These are phyloP conservation scores for Hydnomerulius pinastri DNA, from an alignment of 768 basidiomycete genomes.

Conservation along the genomic window DNA sequence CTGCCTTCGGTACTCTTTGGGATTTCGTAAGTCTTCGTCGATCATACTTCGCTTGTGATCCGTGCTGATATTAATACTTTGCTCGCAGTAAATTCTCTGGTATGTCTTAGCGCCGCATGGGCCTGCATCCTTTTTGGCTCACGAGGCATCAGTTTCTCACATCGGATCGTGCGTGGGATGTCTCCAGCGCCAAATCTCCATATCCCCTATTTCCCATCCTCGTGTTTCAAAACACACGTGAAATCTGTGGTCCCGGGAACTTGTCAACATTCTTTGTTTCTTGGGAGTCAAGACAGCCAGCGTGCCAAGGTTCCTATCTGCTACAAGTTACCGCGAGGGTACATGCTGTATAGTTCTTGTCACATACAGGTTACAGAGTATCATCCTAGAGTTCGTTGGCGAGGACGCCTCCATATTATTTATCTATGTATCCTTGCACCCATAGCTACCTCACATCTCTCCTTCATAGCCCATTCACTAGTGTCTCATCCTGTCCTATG, in stretches of 20 bases:
- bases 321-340: slow-evolving; percentile 4
- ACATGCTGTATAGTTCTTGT: slow-evolving; percentile 10
- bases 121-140: neutral
- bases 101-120: neutral
- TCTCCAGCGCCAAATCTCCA: neutral
- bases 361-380: slow-evolving; percentile 5
- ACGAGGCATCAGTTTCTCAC: slow-evolving; percentile 7
- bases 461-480: neutral
- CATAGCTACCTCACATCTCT: neutral
- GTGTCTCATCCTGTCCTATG: neutral
- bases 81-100: slow-evolving; percentile 22
- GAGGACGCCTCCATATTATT: slow-evolving; percentile 7
- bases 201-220: slow-evolving; percentile 5
- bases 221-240: slow-evolving; percentile 8
- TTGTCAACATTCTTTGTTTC: slow-evolving; percentile 1
- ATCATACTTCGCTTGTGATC: slow-evolving; percentile 2
- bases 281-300: slow-evolving; percentile 4
- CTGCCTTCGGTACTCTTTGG: slow-evolving; percentile 71
- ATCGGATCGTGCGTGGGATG: slow-evolving; percentile 5
- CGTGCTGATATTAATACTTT: slow-evolving; percentile 1
- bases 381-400: slow-evolving; percentile 15
- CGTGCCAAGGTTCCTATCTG: slow-evolving; percentile 5
- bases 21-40: slow-evolving; percentile 49
- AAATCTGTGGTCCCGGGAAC: neutral
- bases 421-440: slow-evolving; percentile 7